Evolutionary conservation across 176 grass and related monocot species (phyloP), one percentile per base, ranked within the genome.

Genomic region (Avena insularis): DNA sequence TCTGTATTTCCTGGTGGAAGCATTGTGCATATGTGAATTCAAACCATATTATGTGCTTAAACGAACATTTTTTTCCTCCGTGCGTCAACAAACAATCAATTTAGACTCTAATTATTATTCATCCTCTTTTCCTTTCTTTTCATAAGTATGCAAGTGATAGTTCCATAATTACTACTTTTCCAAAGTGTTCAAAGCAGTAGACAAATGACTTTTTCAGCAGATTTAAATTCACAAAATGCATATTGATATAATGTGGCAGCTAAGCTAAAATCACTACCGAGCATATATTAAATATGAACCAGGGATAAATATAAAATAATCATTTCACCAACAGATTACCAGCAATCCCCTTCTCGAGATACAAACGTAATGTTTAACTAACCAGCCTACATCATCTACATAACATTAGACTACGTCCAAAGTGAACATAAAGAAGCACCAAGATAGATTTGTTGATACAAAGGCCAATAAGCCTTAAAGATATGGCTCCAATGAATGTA

Each of bases 221-320:
- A n/a, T 71, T 45, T 15, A 54, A 21, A 59, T 72, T 46, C 9
- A 84, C 8, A 23, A 40, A 60, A 58, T 6, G 14, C 17, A 59
- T 15, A 21, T 20, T 19, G 12, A 4, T 54, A 4, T 57, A 71
- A 72, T 50, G 40, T 21, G 43, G 13, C 56, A 86, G 40, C 69
- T 70, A 82, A 85, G 40, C 11, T 69, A 51, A 68, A 49, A 19
- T 57, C 2, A 12, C 9, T 51, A 50, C 5, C 8, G 5, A 25
- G 60, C 54, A 2, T 58, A 58, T 11, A 23, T 36, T 38, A 19
- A 60, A 73, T 16, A 59, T 83, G 50, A 77, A 83, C 1, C 23
- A 60, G 81, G 13, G 38, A 68, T 60, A 78, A 59, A 14, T 82
- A 67, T 36, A 53, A 68, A 82, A 54, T 6, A 83, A 74, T 59